A percentile compares a stretch with the other conserved stretches of the same genome.
Conservation (phyloP, 805 yeast species). For the Starmerella potacharoeniae region DNA sequence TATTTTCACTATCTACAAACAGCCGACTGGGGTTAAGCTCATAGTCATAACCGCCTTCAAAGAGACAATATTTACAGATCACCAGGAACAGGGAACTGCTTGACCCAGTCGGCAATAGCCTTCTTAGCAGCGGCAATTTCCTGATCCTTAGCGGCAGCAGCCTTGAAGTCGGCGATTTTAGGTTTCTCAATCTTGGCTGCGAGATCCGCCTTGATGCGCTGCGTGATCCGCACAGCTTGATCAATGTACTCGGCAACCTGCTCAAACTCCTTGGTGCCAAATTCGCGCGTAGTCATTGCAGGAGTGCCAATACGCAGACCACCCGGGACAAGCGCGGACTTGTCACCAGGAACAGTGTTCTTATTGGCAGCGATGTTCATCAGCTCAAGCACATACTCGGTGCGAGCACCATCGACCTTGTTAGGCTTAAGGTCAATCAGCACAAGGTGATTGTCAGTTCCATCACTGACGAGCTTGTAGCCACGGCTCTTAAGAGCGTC, state of each 20-base stretch:
- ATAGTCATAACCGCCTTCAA: too few species aligned
- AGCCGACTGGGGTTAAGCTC: too few species aligned
- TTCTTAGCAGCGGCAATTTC: conserved; percentile 50
- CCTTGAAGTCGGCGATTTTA: conserved; percentile 58
- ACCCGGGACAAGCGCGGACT: conserved; percentile 89
- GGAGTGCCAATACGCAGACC: conserved; percentile 97
- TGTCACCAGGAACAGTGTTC: conserved; percentile 94
- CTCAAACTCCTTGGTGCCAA: conserved; percentile 63
- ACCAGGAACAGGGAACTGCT: conserved; percentile 67
- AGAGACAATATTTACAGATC: conserved; percentile 6
- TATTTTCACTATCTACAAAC: too few species aligned
- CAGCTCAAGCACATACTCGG: conserved; percentile 78
- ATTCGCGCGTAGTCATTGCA: conserved; percentile 96
- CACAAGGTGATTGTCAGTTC: conserved; percentile 91
- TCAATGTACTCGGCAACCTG: conserved; percentile 72
- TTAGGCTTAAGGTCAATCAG: conserved; percentile 70
- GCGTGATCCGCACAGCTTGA: conserved; percentile 61
- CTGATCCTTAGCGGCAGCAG: conserved; percentile 45
- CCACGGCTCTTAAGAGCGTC: conserved; percentile 52
- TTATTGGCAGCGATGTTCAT: conserved; percentile 91
- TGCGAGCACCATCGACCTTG: conserved; percentile 89
- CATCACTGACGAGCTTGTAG: conserved; percentile 72
- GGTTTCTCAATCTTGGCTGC: conserved; percentile 46
- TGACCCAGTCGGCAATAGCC: conserved; percentile 64
- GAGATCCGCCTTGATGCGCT: conserved; percentile 52